These are phyloP conservation scores for Saccharomyces hybrid DNA, from an alignment of 1,139 yeast species.

Conservation along the genomic window DNA sequence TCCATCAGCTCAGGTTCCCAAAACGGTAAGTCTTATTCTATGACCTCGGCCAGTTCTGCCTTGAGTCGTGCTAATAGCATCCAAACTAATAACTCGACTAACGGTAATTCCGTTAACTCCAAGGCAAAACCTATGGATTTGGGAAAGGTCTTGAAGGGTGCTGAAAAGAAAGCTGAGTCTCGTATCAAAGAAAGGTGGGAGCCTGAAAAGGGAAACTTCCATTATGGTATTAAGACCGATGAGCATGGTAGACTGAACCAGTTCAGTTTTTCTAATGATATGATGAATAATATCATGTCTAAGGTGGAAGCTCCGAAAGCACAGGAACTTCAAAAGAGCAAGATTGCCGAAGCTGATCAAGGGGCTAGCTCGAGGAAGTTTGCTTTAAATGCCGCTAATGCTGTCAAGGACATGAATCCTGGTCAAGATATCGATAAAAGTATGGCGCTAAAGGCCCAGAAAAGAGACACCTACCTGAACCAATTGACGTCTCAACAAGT, in stretches of 20 bases:
- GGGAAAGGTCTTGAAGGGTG: conserved; percentile 27
- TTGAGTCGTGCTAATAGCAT: conserved; percentile 1
- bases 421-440: conserved; percentile 9
- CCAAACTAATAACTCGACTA: neutral
- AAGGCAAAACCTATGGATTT: conserved; percentile 19
- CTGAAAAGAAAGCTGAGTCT: conserved; percentile 26
- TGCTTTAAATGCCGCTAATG: conserved; percentile 44
- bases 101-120: conserved; percentile 3
- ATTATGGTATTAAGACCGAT: conserved; percentile 19
- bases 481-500: conserved; percentile 39
- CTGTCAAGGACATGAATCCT: conserved; percentile 36
- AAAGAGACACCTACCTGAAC: conserved; percentile 20
- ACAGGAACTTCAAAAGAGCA: conserved; percentile 1
- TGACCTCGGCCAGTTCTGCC: conserved; percentile 12
- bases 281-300: conserved; percentile 14
- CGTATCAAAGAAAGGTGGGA: conserved; percentile 22
- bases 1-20: conserved; percentile 12
- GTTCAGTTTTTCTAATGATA: conserved; percentile 6
- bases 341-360: conserved; percentile 3
- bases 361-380: conserved; percentile 4
- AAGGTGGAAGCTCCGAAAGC: conserved; percentile 11
- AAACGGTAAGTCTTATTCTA: conserved; percentile 19
- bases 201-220: conserved; percentile 21
- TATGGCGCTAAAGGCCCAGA: conserved; percentile 12
- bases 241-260: conserved; percentile 7